phyloP scores from a whole-genome alignment of 805 yeast species.

The Starmerella floricola region DNA sequence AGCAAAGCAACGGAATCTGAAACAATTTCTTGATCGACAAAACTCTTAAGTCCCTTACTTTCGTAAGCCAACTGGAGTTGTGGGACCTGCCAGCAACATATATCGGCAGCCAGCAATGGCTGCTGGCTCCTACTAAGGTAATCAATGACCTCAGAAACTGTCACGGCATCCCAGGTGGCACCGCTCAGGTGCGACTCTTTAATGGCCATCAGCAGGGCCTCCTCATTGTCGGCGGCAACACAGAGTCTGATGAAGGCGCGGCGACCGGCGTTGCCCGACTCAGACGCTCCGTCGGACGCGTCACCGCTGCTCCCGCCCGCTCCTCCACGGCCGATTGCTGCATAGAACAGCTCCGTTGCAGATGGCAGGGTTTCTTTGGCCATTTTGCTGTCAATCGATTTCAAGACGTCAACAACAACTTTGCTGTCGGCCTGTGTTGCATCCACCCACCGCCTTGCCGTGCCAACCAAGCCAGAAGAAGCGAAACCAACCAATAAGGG shows the following conservation, averaged over 20 bases:
- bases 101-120: conserved; percentile 24
- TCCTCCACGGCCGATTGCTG: background rate
- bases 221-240: conserved; percentile 14
- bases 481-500: conserved; percentile 17
- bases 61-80: conserved; percentile 10
- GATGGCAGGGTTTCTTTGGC: conserved; percentile 15
- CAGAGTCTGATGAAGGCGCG: conserved; percentile 21
- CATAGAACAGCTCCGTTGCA: conserved; percentile 15
- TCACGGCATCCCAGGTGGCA: conserved; percentile 26
- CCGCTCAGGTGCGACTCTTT: conserved; percentile 25
- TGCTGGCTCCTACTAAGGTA: conserved; percentile 12
- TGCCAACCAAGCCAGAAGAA: conserved; percentile 9
- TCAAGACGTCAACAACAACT: conserved; percentile 3
- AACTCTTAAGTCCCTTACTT: conserved; percentile 8
- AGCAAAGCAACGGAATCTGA: conserved; percentile 4
- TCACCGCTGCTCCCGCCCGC: conserved; percentile 5
- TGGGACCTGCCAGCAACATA: conserved; percentile 24
- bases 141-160: conserved; percentile 19
- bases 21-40: conserved; percentile 20
- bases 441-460: conserved; percentile 15
- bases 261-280: conserved; percentile 17
- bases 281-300: background rate
- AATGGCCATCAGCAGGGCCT: conserved; percentile 23
- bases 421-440: background rate
- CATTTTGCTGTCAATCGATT: conserved; percentile 1